phyloP scores from a whole-genome alignment of 768 basidiomycete genomes.

The Tylopilus intermedius region DNA sequence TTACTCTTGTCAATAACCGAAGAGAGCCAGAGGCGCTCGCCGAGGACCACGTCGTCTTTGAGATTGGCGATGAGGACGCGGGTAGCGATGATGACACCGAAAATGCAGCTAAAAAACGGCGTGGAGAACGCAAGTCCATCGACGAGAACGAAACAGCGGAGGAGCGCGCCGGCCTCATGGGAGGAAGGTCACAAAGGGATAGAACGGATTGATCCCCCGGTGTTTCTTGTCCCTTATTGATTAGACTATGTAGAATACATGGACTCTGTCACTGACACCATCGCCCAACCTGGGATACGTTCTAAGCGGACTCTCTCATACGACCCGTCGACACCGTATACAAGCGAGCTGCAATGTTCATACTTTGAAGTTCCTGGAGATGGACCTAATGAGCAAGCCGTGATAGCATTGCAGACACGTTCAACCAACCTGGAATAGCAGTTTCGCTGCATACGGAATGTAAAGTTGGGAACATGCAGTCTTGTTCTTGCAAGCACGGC shows the following conservation, averaged over 20 bases:
- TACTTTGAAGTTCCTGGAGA: constrained; percentile 81
- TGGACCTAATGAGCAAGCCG: not conserved
- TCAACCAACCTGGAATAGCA: constrained; percentile 80
- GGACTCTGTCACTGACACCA: not conserved
- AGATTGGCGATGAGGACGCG: constrained; percentile 82
- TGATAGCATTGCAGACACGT: not conserved
- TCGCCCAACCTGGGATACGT: not conserved
- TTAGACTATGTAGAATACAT: constrained; percentile 37
- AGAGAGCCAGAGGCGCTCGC: constrained; percentile 45
- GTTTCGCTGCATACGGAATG: constrained; percentile 95
- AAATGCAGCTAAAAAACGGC: constrained; percentile 45
- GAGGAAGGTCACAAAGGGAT: constrained; percentile 31
- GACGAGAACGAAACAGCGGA: constrained; percentile 45
- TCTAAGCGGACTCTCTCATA: constrained; percentile 53
- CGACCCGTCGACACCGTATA: constrained; percentile 86
- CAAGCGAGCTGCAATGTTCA: constrained; percentile 88
- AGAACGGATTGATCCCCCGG: constrained; percentile 30
- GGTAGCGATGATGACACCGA: constrained; percentile 62
- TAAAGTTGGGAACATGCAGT: constrained; percentile 88
- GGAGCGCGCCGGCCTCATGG: constrained; percentile 68
- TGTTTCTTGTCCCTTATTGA: constrained; percentile 11
- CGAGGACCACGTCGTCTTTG: constrained; percentile 79
- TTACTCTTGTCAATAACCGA: constrained; percentile 63
- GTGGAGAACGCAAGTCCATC: constrained; percentile 36
- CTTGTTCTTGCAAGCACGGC: constrained; percentile 96